phyloP scores from a whole-genome alignment of 208 protist species.

The Porcisia hertigi region DNA sequence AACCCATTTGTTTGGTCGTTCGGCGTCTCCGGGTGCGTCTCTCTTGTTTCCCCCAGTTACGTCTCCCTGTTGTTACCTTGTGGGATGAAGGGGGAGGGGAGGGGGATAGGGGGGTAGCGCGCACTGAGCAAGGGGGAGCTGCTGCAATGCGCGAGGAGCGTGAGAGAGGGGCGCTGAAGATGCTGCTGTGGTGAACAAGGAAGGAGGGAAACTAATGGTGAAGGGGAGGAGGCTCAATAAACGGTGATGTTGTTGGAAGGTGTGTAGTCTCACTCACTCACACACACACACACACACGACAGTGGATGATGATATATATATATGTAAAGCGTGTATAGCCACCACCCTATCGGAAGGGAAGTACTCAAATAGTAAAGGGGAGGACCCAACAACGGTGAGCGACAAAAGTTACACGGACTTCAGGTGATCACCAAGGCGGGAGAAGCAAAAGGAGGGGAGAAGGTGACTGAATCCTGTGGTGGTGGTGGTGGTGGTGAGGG shows the following conservation, averaged over 20 bases:
- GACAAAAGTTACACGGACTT: no score
- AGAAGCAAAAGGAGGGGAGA: background rate
- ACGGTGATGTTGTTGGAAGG: no score
- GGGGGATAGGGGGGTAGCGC: background rate
- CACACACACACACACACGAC: background rate
- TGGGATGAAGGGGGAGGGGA: background rate
- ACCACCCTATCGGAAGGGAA: background rate
- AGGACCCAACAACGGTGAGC: background rate
- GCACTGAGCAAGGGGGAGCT: background rate
- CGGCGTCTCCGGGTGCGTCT: background rate
- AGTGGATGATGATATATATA: background rate
- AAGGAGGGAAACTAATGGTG: no score
- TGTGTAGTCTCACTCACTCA: background rate
- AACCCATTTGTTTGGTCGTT: conserved; percentile 5
- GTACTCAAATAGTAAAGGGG: background rate
- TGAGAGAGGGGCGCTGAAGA: background rate
- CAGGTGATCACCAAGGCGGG: no score
- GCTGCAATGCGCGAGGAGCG: background rate
- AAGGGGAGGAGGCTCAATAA: no score
- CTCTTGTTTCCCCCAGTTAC: no score
- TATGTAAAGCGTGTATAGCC: background rate
- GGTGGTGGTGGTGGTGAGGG: background rate
- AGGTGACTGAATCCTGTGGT: background rate
- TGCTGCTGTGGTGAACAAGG: background rate
- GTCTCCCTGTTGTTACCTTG: background rate